These are phyloP conservation scores for Phytophthora megakarya DNA, from an alignment of 352 stramenopile species.

Conservation along the genomic window DNA sequence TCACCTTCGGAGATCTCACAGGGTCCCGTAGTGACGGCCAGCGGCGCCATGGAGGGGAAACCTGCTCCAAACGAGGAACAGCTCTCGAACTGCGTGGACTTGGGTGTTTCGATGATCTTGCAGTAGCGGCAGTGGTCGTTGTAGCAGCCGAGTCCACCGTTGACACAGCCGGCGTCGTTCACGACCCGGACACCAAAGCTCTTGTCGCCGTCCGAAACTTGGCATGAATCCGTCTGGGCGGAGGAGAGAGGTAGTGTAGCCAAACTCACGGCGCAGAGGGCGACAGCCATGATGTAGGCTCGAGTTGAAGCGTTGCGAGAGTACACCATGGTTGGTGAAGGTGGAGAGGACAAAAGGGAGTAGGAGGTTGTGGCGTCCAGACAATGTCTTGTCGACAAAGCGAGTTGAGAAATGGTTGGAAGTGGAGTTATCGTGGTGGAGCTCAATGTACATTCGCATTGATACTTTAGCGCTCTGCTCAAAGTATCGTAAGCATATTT, in stretches of 20 bases:
- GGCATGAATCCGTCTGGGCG: slow-evolving; percentile 8
- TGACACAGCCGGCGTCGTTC: slow-evolving; percentile 27
- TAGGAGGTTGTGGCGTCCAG: slow-evolving; percentile 8
- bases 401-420: slow-evolving; percentile 16
- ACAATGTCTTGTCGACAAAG: slow-evolving; percentile 15
- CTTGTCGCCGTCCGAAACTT: slow-evolving; percentile 32
- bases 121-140: slow-evolving; percentile 46
- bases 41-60: slow-evolving; percentile 23
- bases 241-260: slow-evolving; percentile 11
- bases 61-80: slow-evolving; percentile 38
- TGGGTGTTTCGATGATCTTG: slow-evolving; percentile 39
- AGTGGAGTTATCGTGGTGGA: neutral
- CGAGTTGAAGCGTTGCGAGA: slow-evolving; percentile 21
- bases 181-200: slow-evolving; percentile 39
- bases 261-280: slow-evolving; percentile 20
- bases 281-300: slow-evolving; percentile 24
- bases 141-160: slow-evolving; percentile 44
- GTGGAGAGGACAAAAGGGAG: neutral
- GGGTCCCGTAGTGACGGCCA: slow-evolving; percentile 19
- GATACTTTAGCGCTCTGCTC: neutral
- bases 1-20: slow-evolving; percentile 33
- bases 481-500: no score
- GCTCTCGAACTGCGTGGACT: slow-evolving; percentile 38
- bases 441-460: no score
- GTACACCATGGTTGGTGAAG: slow-evolving; percentile 30